phyloP scores from a whole-genome alignment of 148 eudicot species.

The Suaeda aralocaspica region DNA sequence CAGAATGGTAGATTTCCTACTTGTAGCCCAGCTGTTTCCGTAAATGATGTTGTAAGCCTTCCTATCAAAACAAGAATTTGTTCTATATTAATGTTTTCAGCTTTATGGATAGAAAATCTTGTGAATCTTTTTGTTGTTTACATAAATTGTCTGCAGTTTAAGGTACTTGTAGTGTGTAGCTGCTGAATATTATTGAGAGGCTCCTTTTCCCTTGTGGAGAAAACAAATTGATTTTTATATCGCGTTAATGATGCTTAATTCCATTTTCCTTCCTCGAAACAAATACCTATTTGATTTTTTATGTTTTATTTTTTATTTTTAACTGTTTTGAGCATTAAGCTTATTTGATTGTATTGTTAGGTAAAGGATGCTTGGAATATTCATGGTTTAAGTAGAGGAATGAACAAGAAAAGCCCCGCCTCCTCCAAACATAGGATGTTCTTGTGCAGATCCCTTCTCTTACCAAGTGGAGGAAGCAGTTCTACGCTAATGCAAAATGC shows the following conservation, averaged over 20 bases:
- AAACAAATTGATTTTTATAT: no score
- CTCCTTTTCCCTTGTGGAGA: no score
- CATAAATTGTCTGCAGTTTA: background rate
- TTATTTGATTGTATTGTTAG: conserved; percentile 33
- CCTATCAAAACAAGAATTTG: background rate
- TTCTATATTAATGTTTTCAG: background rate
- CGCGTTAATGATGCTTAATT: background rate
- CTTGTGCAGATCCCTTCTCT: conserved; percentile 43
- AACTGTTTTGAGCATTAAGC: conserved; percentile 10
- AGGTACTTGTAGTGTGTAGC: no score
- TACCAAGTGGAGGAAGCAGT: conserved; percentile 45
- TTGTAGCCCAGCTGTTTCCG: conserved; percentile 3
- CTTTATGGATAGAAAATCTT: background rate
- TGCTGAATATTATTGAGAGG: background rate
- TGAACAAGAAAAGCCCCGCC: conserved; percentile 17
- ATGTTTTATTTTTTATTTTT: no score
- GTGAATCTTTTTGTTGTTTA: background rate
- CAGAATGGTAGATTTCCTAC: conserved; percentile 14
- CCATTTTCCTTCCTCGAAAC: background rate
- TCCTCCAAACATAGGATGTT: conserved; percentile 36
- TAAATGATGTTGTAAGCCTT: conserved; percentile 11
- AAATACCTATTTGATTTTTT: background rate
- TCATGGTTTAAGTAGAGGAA: conserved; percentile 26
- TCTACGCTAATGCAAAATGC: conserved; percentile 42
- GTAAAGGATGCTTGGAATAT: conserved; percentile 48